phyloP scores from a whole-genome alignment of 208 protist genomes.

The Eutreptiella sp. region DNA sequence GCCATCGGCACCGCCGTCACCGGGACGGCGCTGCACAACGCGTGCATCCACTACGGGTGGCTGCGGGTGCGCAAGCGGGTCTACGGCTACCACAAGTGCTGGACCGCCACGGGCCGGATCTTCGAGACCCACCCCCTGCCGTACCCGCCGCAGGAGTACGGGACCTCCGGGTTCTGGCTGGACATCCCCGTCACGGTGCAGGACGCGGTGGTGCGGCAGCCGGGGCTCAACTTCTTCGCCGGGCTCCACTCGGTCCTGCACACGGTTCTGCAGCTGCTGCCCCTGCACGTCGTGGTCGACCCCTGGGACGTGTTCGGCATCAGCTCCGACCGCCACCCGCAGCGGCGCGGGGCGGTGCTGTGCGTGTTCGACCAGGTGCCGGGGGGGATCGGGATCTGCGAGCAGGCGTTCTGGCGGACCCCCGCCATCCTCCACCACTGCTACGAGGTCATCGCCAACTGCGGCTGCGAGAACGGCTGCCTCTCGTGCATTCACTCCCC shows the following conservation, averaged over 20 bases:
- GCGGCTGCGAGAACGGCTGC: neutral
- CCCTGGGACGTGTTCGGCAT: no score
- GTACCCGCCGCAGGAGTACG: neutral
- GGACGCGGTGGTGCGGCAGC: neutral
- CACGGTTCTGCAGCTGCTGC: no score
- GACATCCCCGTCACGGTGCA: neutral
- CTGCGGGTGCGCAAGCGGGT: neutral
- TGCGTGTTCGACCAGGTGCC: neutral
- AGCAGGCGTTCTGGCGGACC: neutral
- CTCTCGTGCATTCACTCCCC: neutral
- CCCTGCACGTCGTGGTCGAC: no score
- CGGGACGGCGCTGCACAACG: neutral
- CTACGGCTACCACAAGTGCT: neutral
- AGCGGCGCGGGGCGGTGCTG: no score
- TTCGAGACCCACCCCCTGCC: neutral
- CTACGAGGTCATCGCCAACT: neutral
- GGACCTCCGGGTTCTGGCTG: neutral
- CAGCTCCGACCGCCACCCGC: no score
- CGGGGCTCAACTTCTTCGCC: neutral
- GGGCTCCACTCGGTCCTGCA: no score
- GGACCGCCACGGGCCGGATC: neutral
- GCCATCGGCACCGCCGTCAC: no score
- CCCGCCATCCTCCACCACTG: neutral
- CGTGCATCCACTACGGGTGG: neutral
- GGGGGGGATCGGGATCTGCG: neutral